A percentile compares a stretch with the other conserved stretches of the same genome.
Conservation (phyloP, 331 rosid species). For the Telfairia occidentalis region DNA sequence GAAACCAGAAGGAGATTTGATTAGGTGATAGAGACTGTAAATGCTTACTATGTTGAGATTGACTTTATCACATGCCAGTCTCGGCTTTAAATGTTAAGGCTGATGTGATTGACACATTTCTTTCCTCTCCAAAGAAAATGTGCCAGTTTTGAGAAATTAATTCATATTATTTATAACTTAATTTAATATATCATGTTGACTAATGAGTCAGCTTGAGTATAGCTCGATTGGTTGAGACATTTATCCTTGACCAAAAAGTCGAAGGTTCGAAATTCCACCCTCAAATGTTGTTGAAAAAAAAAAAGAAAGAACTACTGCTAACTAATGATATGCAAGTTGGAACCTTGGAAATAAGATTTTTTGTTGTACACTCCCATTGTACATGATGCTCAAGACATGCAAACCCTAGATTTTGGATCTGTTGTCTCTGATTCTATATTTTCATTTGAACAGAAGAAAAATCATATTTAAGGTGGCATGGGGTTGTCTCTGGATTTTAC, state of each 20-base stretch:
- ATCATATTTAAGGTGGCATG: neutral
- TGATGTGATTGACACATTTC: neutral
- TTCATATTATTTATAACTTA: neutral
- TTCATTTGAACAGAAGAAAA: slow-evolving; percentile 10
- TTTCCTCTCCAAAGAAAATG: neutral
- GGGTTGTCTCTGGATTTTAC: slow-evolving; percentile 6
- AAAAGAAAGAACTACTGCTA: no score
- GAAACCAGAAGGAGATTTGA: no score
- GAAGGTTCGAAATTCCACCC: no score
- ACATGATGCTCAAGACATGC: neutral
- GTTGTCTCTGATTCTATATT: neutral
- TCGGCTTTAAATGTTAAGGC: neutral
- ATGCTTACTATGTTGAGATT: no score
- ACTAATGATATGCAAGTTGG: no score
- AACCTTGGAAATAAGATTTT: neutral
- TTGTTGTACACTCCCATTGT: neutral
- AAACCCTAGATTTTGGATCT: neutral
- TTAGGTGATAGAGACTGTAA: no score
- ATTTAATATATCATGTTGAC: neutral
- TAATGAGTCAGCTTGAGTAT: no score
- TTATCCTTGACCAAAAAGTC: no score
- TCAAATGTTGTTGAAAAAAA: no score
- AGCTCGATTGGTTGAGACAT: no score
- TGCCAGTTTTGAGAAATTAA: neutral
- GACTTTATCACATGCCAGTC: neutral